Conservation (phyloP, 352 stramenopile genomes). For the Phytophthora ohioensis region DNA sequence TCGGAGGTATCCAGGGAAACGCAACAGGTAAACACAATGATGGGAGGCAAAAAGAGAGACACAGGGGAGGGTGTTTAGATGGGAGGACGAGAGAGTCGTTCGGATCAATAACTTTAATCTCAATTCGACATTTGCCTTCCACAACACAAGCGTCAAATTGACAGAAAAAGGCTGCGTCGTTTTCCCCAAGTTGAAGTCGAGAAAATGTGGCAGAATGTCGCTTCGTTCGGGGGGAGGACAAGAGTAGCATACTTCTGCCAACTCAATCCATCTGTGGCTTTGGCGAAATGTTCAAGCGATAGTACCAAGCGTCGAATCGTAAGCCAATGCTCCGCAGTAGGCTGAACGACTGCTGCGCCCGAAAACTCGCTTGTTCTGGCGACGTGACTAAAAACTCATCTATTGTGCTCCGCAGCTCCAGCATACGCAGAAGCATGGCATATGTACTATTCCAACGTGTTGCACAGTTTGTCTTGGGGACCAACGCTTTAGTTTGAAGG, state of each 20-base stretch:
- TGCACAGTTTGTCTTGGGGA: not conserved
- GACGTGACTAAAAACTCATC: slow-evolving; percentile 1
- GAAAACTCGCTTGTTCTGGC: not conserved
- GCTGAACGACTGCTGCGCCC: not conserved
- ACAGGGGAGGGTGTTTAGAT: too few species aligned
- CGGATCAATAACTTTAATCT: too few species aligned
- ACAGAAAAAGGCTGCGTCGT: too few species aligned
- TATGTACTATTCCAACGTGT: slow-evolving; percentile 8
- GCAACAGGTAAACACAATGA: too few species aligned
- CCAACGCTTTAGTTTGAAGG: not conserved
- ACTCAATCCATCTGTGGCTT: not conserved
- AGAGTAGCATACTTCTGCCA: slow-evolving; percentile 4
- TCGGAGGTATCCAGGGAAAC: too few species aligned
- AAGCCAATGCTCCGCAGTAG: slow-evolving; percentile 8
- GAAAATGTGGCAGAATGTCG: too few species aligned
- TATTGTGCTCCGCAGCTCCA: not conserved
- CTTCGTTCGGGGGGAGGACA: not conserved
- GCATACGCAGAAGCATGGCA: slow-evolving; percentile 1
- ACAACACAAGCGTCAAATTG: too few species aligned
- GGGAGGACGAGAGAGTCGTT: too few species aligned
- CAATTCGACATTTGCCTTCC: too few species aligned
- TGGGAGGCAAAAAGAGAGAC: too few species aligned
- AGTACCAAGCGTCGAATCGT: not conserved
- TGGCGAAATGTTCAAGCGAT: not conserved
- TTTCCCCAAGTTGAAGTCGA: too few species aligned